Evolutionary conservation across 371 early-diverging fungal genomes (phyloP), one percentile per base, ranked within the genome.

Genomic region (Coemansia sp.): DNA sequence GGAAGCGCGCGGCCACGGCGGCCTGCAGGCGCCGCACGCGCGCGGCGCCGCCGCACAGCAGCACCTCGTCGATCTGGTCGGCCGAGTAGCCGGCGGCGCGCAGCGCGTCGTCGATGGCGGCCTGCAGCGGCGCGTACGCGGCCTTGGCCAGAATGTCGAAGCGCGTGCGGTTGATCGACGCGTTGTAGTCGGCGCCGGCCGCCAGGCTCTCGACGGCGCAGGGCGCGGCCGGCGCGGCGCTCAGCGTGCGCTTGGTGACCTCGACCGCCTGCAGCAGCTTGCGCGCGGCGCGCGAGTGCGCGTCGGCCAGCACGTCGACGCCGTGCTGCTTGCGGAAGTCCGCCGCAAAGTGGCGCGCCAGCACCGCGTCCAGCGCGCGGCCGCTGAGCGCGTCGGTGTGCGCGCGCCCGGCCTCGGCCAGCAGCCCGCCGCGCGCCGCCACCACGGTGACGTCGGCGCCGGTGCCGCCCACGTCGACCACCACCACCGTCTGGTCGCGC

Each of bases 1-100:
- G 86, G 85, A 99, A 99, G 76, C 91, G 85, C 30, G 81, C 82
- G 14, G 84, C 85, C 34, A 99, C 77, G 68, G 92, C 85, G 68
- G 89, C 75, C 75, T 91, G 89, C 70, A 99, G 89, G 85, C 95
- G 96, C 80, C 98, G 98, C 82, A 99, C 95, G 82, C 99, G 94
- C 63, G 97, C 91, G 59, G 96, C 83, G 60, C 99, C 99, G 79
- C 99, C 99, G 59, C 95, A 96, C 59, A 99, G 82, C 42, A 99
- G 87, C 65, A 99, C 91, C 78, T 94, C 91, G 75, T 87, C 86
- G 65, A 98, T 85, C 64, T 91, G 87, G 58, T 79, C 75, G 20
- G 83, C 70, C 62, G 82, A 82, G 73, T 87, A 81, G 11, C 87
- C 83, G 54, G 87, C 87, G 74, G 90, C 89, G 48, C 69, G 77